Evolutionary conservation across 805 yeast genomes (phyloP).

Genomic region (Starmerella etchellsii): DNA sequence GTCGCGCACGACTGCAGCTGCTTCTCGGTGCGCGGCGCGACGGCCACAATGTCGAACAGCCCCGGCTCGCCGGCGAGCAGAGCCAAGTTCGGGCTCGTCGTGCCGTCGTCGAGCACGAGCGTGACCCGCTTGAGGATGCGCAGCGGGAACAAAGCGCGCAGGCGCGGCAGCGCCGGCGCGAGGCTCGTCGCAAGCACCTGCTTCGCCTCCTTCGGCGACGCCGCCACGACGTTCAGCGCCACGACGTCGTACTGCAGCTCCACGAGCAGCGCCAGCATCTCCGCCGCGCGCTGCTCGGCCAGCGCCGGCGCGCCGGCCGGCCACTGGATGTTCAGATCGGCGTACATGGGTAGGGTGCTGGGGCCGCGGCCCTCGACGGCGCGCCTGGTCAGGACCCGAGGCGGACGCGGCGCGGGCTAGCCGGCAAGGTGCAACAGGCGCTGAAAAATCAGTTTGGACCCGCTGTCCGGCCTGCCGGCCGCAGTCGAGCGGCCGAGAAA

Average conservation of each 20-base stretch:
- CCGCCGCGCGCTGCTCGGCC: constrained; percentile 13
- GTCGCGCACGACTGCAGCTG: constrained; percentile 63
- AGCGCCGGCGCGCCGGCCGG: constrained; percentile 13
- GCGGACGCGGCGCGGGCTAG: too few species aligned
- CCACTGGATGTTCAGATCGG: constrained; percentile 31
- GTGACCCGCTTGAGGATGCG: constrained; percentile 61
- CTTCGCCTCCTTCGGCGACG: constrained; percentile 12
- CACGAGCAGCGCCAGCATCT: constrained; percentile 21
- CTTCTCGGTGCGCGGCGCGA: constrained; percentile 68
- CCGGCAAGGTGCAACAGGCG: too few species aligned
- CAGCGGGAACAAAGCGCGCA: constrained; percentile 30
- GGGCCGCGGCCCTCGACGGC: too few species aligned
- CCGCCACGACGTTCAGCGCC: constrained; percentile 50
- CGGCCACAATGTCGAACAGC: constrained; percentile 66
- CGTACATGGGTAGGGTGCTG: constrained; percentile 22
- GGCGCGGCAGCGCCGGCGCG: constrained; percentile 22
- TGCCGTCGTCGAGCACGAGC: constrained; percentile 48
- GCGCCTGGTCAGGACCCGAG: too few species aligned
- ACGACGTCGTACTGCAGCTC: constrained; percentile 55
- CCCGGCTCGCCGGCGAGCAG: constrained; percentile 10
- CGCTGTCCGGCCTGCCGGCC: not conserved
- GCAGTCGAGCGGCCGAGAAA: not conserved
- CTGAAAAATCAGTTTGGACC: not conserved
- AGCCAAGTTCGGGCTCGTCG: constrained; percentile 10
- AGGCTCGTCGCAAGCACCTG: constrained; percentile 14